Evolutionary conservation across 768 basidiomycete genomes (phyloP).

Genomic region (Macrocybe gigantea): DNA sequence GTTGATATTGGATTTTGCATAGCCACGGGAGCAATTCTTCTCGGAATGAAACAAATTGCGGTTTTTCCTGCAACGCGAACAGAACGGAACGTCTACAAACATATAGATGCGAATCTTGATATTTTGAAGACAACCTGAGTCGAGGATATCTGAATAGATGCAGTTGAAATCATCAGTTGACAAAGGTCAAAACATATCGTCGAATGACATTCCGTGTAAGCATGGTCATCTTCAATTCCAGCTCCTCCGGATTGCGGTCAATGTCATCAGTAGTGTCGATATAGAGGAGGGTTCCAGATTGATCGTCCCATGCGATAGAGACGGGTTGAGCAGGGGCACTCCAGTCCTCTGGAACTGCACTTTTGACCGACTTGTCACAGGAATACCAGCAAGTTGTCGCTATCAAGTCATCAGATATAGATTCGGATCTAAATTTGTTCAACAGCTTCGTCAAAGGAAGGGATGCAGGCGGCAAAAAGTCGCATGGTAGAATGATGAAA

Average conservation of each 20-base stretch:
- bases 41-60: conserved; percentile 72
- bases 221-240: conserved; percentile 72
- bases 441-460: conserved; percentile 67
- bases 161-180: conserved; percentile 1
- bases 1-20: conserved; percentile 78
- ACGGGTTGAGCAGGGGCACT: conserved; percentile 34
- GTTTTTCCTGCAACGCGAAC: conserved; percentile 63
- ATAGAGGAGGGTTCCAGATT: conserved; percentile 60
- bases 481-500: conserved; percentile 87
- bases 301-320: conserved; percentile 66
- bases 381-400: conserved; percentile 66
- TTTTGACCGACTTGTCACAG: conserved; percentile 45
- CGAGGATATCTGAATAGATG: conserved; percentile 56
- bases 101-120: conserved; percentile 89
- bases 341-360: conserved; percentile 61
- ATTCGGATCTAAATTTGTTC: conserved; percentile 77
- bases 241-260: conserved; percentile 63
- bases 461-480: conserved; percentile 75
- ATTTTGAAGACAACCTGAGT: conserved; percentile 55
- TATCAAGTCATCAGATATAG: conserved; percentile 55
- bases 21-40: conserved; percentile 94
- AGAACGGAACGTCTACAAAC: conserved; percentile 75
- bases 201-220: conserved; percentile 48
- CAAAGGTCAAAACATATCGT: not conserved
- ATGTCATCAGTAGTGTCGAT: conserved; percentile 65